These are phyloP conservation scores for Tricholoma bakamatsutake DNA, from an alignment of 768 basidiomycete genomes.

Conservation along the genomic window DNA sequence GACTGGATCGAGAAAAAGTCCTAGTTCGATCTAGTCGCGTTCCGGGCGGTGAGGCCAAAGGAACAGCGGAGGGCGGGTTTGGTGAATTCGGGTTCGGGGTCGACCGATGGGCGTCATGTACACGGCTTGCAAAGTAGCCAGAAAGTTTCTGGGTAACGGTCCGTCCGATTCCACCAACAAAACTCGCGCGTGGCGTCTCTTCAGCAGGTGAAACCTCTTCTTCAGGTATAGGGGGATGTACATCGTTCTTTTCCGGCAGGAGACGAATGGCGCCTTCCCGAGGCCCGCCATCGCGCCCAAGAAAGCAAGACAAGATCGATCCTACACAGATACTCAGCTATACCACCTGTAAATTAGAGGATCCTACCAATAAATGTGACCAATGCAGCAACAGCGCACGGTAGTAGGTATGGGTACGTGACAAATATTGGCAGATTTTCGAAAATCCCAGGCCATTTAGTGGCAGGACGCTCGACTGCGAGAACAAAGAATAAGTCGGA, in stretches of 20 bases:
- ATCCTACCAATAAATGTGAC: conserved; percentile 66
- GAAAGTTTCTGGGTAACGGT: conserved; percentile 53
- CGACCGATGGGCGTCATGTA: conserved; percentile 32
- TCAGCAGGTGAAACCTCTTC: conserved; percentile 48
- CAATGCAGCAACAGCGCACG: conserved; percentile 70
- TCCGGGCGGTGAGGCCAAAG: conserved; percentile 33
- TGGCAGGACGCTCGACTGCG: conserved; percentile 75
- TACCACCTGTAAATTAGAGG: conserved; percentile 1
- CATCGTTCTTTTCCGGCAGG: conserved; percentile 62
- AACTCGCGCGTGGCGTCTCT: conserved; percentile 32
- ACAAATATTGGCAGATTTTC: conserved; percentile 60
- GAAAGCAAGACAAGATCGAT: conserved; percentile 82
- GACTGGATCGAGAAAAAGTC: conserved; percentile 51
- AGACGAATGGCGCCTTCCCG: conserved; percentile 82
- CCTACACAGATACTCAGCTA: conserved; percentile 37
- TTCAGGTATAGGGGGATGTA: conserved; percentile 55
- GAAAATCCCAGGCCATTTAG: conserved; percentile 82
- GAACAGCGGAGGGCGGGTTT: conserved; percentile 36
- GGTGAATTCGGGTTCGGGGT: conserved; percentile 23
- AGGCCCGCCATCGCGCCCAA: conserved; percentile 88
- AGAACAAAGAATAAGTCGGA: conserved; percentile 11
- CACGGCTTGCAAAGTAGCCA: conserved; percentile 51
- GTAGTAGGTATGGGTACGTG: conserved; percentile 86
- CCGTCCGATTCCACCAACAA: conserved; percentile 37
- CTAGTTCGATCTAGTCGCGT: conserved; percentile 39